Evolutionary conservation across 768 basidiomycete genomes (phyloP).

Genomic region (Auricularia sp.): DNA sequence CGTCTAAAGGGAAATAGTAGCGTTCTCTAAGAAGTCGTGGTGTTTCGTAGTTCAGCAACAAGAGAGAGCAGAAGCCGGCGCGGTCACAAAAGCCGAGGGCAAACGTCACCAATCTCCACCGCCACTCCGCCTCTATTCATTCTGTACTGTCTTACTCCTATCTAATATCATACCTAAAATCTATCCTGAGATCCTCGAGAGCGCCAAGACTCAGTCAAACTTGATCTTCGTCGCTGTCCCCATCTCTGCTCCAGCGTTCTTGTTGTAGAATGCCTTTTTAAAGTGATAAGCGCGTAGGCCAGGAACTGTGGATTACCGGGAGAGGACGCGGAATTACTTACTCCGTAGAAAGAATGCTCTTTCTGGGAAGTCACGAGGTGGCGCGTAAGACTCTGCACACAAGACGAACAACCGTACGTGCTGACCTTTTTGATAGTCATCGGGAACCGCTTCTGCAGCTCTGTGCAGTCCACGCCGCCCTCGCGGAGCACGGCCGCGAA

Average conservation of each 20-base stretch:
- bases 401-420: slow-evolving; percentile 56
- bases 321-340: not conserved
- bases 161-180: not conserved
- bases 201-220: slow-evolving; percentile 32
- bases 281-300: not conserved
- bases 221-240: slow-evolving; percentile 69
- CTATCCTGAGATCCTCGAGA: not conserved
- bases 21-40: not conserved
- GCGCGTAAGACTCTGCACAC: not conserved
- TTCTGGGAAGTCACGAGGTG: not conserved
- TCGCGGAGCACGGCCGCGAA: slow-evolving; percentile 84
- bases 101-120: not conserved
- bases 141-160: not conserved
- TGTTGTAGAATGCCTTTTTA: slow-evolving; percentile 50
- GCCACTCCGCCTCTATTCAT: not conserved
- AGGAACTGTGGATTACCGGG: not conserved
- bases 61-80: not conserved
- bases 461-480: slow-evolving; percentile 63
- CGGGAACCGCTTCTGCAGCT: slow-evolving; percentile 75
- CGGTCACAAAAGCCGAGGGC: not conserved
- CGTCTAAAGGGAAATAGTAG: not conserved
- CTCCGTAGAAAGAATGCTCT: slow-evolving; percentile 1
- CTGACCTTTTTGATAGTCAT: slow-evolving; percentile 96
- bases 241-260: slow-evolving; percentile 41
- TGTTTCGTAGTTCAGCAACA: not conserved